phyloP scores from a whole-genome alignment of 305 asterid species.

The Plantago coronopus region DNA sequence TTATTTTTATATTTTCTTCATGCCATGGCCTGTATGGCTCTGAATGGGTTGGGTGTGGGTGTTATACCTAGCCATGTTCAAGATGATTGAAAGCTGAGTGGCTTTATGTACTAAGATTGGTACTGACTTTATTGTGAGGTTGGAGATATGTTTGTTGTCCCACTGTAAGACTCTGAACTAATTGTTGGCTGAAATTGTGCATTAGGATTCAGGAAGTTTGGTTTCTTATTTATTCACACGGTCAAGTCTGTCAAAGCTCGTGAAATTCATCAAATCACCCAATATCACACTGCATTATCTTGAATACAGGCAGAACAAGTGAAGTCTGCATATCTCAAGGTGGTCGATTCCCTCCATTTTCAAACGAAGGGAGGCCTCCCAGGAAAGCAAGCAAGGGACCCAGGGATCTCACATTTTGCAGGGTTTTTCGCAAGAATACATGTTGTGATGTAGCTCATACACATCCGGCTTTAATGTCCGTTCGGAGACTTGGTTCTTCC shows the following conservation, averaged over 20 bases:
- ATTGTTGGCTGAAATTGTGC: no score
- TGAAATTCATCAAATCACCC: slow-evolving; percentile 7
- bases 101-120: no score
- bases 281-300: slow-evolving; percentile 9
- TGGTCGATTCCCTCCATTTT: slow-evolving; percentile 77
- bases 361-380: slow-evolving; percentile 78
- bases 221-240: neutral
- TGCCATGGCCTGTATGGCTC: no score
- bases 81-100: no score
- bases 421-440: slow-evolving; percentile 78
- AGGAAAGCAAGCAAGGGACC: slow-evolving; percentile 73
- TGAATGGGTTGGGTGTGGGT: no score
- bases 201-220: no score
- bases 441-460: slow-evolving; percentile 92
- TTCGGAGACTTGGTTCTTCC: slow-evolving; percentile 77
- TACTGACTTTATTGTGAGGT: no score
- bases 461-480: slow-evolving; percentile 74
- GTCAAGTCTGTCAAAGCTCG: slow-evolving; percentile 11
- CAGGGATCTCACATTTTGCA: slow-evolving; percentile 78
- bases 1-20: no score
- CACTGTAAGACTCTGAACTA: no score
- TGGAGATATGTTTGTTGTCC: no score
- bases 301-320: slow-evolving; percentile 53
- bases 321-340: slow-evolving; percentile 87
- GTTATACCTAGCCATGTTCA: no score